Percentiles rank a stretch among this genome's conserved stretches.
Evolutionary conservation across 495 filamentous ascomycete species (phyloP).

Genomic region (Hypoxylon fuscum): DNA sequence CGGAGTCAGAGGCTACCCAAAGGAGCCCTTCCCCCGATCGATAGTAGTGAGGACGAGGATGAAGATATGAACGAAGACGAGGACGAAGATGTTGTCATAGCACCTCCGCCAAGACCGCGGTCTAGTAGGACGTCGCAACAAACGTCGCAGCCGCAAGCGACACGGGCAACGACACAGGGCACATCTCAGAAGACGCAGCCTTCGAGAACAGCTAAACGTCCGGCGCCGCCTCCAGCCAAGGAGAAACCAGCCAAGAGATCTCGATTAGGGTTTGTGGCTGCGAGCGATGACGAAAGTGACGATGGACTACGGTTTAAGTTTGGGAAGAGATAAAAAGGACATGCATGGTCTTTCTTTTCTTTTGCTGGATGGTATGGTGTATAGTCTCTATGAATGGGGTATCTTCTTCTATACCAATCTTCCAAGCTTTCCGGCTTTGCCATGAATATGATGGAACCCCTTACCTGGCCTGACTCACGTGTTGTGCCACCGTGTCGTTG

Average conservation of each 20-base stretch:
- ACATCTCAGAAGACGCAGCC: conserved; percentile 31
- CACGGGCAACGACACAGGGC: conserved; percentile 46
- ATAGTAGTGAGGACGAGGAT: conserved; percentile 55
- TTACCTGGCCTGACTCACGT: conserved; percentile 1
- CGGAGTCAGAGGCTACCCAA: conserved; percentile 14
- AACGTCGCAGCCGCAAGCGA: conserved; percentile 46
- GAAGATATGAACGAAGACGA: conserved; percentile 38
- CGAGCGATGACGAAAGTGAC: conserved; percentile 57
- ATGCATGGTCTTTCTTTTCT: background rate
- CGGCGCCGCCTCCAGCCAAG: conserved; percentile 45
- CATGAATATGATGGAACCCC: background rate
- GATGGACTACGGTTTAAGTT: conserved; percentile 68
- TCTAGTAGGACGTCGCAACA: conserved; percentile 32
- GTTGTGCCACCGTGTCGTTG: too few relatives aligned
- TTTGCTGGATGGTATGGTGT: background rate
- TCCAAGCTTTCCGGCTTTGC: conserved; percentile 5
- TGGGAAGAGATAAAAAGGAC: conserved; percentile 57
- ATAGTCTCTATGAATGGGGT: conserved; percentile 15
- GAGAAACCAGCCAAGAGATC: conserved; percentile 57
- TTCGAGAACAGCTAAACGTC: conserved; percentile 49
- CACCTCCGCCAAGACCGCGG: conserved; percentile 33
- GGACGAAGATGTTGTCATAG: conserved; percentile 32
- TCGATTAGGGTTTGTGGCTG: conserved; percentile 43
- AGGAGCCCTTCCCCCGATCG: conserved; percentile 33
- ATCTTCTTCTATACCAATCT: conserved; percentile 28